phyloP scores from a whole-genome alignment of 2,329 filamentous ascomycete species.

The Drechslera avenae region DNA sequence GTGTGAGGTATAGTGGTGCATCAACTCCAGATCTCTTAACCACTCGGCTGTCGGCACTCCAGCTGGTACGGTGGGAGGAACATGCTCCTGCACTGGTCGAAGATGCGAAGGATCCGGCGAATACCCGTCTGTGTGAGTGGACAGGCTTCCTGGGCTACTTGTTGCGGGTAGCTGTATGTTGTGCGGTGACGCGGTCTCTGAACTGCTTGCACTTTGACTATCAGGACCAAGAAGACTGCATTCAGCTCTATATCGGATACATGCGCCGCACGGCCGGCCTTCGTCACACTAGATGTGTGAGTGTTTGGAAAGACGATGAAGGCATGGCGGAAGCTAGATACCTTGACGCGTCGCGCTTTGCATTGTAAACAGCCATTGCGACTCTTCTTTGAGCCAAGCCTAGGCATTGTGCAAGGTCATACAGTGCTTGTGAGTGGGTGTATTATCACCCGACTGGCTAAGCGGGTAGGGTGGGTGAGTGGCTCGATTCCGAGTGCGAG shows the following conservation, averaged over 20 bases:
- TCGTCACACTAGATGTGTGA: constrained; percentile 36
- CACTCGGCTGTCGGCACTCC: constrained; percentile 14
- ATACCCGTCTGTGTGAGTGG: constrained; percentile 2
- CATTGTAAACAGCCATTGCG: constrained; percentile 35
- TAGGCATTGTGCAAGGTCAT: constrained; percentile 6
- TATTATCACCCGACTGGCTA: background rate
- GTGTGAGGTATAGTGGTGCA: constrained; percentile 38
- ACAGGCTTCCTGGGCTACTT: background rate
- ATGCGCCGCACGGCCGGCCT: constrained; percentile 35
- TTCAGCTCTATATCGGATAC: constrained; percentile 33
- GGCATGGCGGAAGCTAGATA: constrained; percentile 1
- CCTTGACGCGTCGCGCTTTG: constrained; percentile 38
- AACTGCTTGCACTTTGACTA: background rate
- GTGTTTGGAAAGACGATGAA: background rate
- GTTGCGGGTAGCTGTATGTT: constrained; percentile 1
- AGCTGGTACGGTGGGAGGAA: background rate
- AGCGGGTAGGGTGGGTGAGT: background rate
- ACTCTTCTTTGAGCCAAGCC: constrained; percentile 12
- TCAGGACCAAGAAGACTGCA: constrained; percentile 32
- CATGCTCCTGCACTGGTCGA: background rate
- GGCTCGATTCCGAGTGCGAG: constrained; percentile 4
- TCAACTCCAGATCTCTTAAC: constrained; percentile 37
- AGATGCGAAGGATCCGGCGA: constrained; percentile 1
- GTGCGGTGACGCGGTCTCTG: background rate
- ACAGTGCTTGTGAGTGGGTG: background rate